A percentile compares a stretch with the other conserved stretches of the same genome.
These are phyloP conservation scores for Volvariella volvacea DNA, from an alignment of 1,284 basidiomycete genomes.

Conservation along the genomic window DNA sequence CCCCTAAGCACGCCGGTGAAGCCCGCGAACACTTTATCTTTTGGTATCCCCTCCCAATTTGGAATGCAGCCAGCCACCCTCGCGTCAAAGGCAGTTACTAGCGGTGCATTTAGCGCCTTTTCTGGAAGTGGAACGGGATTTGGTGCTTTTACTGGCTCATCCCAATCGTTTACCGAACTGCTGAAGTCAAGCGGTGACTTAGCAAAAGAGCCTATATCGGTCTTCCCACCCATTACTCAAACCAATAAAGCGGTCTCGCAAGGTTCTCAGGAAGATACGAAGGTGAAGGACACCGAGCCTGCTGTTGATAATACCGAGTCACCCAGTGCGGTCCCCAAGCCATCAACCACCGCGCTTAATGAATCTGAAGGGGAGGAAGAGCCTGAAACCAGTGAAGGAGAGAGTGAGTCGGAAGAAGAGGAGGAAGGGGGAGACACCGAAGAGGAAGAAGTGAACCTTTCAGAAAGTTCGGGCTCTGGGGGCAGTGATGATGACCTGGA, in stretches of 20 bases:
- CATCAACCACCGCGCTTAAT: neutral
- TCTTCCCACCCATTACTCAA: constrained; percentile 4
- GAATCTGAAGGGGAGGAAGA: constrained; percentile 11
- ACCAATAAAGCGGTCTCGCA: neutral
- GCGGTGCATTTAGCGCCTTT: constrained; percentile 42
- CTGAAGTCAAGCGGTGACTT: constrained; percentile 23
- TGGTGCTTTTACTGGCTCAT: constrained; percentile 28
- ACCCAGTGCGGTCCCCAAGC: constrained; percentile 10
- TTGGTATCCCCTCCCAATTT: no score
- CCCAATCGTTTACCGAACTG: constrained; percentile 35
- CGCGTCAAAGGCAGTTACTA: no score
- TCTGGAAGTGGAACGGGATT: constrained; percentile 38
- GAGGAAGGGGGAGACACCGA: constrained; percentile 20
- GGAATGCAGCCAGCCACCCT: no score
- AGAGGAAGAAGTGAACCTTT: constrained; percentile 22
- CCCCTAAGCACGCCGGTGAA: neutral
- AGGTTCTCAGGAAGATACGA: no score
- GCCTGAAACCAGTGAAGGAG: constrained; percentile 13
- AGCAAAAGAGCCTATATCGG: constrained; percentile 13
- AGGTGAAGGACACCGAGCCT: neutral
- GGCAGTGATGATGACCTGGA: constrained; percentile 18
- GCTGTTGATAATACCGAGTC: neutral
- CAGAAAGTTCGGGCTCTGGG: constrained; percentile 18
- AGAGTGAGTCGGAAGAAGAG: constrained; percentile 14
- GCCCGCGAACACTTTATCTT: no score